These are phyloP conservation scores for Rostrohypoxylon terebratum DNA, from an alignment of 495 filamentous ascomycete species.

Conservation along the genomic window DNA sequence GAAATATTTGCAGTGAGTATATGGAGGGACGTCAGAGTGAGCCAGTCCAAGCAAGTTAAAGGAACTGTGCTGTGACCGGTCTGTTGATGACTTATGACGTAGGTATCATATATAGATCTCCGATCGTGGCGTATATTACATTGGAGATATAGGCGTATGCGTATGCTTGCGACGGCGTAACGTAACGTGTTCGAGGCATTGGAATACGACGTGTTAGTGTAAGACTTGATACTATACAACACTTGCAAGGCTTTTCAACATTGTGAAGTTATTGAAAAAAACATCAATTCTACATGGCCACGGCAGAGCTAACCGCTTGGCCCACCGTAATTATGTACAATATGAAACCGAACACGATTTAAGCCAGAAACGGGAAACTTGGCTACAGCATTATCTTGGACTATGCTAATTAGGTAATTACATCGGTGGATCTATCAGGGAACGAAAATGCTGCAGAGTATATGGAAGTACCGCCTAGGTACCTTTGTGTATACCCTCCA, in stretches of 20 bases:
- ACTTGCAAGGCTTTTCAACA: background rate
- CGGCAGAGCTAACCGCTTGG: background rate
- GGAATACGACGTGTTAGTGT: background rate
- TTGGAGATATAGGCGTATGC: conserved; percentile 13
- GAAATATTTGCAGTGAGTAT: conserved; percentile 58
- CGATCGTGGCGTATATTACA: conserved; percentile 8
- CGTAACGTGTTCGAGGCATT: conserved; percentile 11
- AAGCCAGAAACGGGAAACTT: background rate
- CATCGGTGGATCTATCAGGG: background rate
- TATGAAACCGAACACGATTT: background rate
- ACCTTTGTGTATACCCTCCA: conserved; percentile 6
- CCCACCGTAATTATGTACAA: background rate
- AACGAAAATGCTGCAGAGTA: conserved; percentile 5
- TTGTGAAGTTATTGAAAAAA: background rate
- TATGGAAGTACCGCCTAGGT: conserved; percentile 30
- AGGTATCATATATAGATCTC: background rate
- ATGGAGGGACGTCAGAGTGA: conserved; percentile 63
- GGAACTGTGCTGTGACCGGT: conserved; percentile 55
- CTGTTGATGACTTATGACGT: conserved; percentile 23
- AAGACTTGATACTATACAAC: background rate
- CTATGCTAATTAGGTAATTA: conserved; percentile 5
- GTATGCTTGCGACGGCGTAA: background rate
- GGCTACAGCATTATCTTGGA: background rate
- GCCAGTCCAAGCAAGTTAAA: conserved; percentile 66
- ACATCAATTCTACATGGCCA: background rate